These are phyloP conservation scores for Leucaena leucocephala DNA, from an alignment of 306 rosid genomes.

Conservation along the genomic window DNA sequence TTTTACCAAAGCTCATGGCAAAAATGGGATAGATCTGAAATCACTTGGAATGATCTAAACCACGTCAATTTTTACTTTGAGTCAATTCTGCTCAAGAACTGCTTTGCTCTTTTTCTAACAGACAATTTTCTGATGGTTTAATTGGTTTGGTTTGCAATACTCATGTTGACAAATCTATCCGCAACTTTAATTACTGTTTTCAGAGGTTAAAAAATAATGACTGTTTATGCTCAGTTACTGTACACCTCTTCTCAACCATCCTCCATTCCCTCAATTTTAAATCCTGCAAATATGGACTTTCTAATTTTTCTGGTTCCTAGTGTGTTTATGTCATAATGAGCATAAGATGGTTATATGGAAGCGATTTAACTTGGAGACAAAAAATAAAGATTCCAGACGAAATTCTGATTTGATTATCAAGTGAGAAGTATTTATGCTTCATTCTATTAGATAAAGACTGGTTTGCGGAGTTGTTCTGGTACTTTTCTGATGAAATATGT, in stretches of 20 bases:
- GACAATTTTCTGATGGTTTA: conserved; percentile 15
- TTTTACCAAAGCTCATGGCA: conserved; percentile 3
- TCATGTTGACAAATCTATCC: conserved; percentile 19
- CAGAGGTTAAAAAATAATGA: background rate
- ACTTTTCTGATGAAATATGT: conserved; percentile 33
- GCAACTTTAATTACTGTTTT: conserved; percentile 15
- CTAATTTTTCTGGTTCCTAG: background rate
- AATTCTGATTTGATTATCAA: background rate
- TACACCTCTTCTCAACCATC: background rate
- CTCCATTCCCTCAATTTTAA: background rate
- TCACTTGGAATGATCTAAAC: conserved; percentile 26
- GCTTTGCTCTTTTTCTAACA: conserved; percentile 15
- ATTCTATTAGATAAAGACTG: background rate
- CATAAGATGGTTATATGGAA: background rate
- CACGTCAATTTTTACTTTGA: conserved; percentile 3
- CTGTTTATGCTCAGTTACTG: conserved; percentile 6
- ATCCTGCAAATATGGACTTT: background rate
- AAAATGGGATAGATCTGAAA: conserved; percentile 48
- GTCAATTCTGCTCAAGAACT: conserved; percentile 33
- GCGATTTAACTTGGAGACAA: background rate
- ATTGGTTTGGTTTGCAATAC: conserved; percentile 26
- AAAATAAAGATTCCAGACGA: background rate
- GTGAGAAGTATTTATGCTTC: background rate
- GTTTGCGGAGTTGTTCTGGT: conserved; percentile 14
- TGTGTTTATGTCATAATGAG: background rate